Evolutionary conservation across 2,329 filamentous ascomycete species (phyloP).

Genomic region (Fusarium virguliforme): DNA sequence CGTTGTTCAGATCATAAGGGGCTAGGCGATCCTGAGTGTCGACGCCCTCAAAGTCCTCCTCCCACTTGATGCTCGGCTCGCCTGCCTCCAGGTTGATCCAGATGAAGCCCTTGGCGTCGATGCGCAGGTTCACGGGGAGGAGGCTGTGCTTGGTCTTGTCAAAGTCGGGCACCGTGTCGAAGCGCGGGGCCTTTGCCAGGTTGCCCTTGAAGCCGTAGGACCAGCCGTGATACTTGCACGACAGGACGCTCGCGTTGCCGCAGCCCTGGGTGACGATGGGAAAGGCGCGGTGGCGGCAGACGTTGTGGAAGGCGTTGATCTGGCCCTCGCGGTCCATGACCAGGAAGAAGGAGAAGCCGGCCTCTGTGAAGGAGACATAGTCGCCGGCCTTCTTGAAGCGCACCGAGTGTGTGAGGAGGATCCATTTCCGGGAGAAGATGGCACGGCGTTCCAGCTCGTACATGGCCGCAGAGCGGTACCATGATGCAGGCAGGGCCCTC

Average conservation of each 20-base stretch:
- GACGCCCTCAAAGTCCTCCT: conserved; percentile 9
- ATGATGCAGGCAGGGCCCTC: conserved; percentile 1
- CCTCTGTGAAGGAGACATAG: conserved; percentile 3
- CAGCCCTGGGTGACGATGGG: conserved; percentile 12
- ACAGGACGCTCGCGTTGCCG: background rate
- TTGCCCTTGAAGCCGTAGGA: conserved; percentile 62
- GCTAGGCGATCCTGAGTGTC: background rate
- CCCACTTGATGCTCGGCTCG: conserved; percentile 1
- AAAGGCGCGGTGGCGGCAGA: conserved; percentile 18
- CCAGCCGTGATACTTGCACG: conserved; percentile 52
- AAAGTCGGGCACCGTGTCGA: conserved; percentile 59
- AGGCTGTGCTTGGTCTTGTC: conserved; percentile 62
- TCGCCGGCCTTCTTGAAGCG: conserved; percentile 8
- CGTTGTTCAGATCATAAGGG: conserved; percentile 49
- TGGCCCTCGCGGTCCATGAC: conserved; percentile 10
- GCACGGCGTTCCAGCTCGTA: conserved; percentile 17
- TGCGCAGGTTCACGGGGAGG: conserved; percentile 63
- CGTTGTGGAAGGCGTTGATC: conserved; percentile 18
- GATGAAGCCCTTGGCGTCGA: conserved; percentile 64
- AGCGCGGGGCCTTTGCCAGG: conserved; percentile 63
- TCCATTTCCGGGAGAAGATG: conserved; percentile 5
- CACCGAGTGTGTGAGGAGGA: background rate
- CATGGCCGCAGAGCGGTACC: conserved; percentile 4
- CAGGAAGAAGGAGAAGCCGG: conserved; percentile 10
- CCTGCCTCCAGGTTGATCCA: conserved; percentile 61